Evolutionary conservation across 2,329 filamentous ascomycete species (phyloP).

Genomic region (Acarospora socialis): DNA sequence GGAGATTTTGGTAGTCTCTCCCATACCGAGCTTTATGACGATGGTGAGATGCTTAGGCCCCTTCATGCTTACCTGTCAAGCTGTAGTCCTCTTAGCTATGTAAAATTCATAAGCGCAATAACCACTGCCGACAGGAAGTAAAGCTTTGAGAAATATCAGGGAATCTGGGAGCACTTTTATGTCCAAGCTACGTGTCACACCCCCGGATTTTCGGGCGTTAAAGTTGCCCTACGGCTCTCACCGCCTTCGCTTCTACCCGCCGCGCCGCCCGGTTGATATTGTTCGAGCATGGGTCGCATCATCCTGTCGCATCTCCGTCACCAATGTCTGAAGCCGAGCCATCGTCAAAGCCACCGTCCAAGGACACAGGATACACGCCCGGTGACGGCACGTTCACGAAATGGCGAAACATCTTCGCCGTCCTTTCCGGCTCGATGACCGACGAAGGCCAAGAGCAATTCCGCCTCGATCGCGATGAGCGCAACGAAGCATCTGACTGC

Average conservation of each 20-base stretch:
- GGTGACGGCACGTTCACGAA: slow-evolving; percentile 30
- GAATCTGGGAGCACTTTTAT: too few species aligned
- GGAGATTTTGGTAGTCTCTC: slow-evolving; percentile 9
- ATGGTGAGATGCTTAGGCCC: slow-evolving; percentile 52
- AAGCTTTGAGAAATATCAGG: too few species aligned
- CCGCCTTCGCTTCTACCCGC: too few species aligned
- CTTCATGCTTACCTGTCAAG: slow-evolving; percentile 39
- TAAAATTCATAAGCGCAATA: too few species aligned
- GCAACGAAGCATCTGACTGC: slow-evolving; percentile 67
- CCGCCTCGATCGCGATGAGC: slow-evolving; percentile 59
- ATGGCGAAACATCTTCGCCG: slow-evolving; percentile 80
- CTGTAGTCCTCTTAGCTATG: too few species aligned
- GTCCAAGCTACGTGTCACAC: too few species aligned
- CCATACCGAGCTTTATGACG: slow-evolving; percentile 72
- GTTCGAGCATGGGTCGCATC: too few species aligned
- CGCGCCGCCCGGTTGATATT: too few species aligned
- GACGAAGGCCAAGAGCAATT: slow-evolving; percentile 57
- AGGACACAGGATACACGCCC: slow-evolving; percentile 24
- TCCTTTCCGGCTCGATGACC: slow-evolving; percentile 60
- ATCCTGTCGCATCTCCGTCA: too few species aligned
- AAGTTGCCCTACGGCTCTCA: too few species aligned
- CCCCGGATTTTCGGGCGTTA: too few species aligned
- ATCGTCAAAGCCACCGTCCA: slow-evolving; percentile 2
- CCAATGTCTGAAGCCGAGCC: neutral
- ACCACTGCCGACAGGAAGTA: too few species aligned